These are phyloP conservation scores for Paramarasmius palmivorus DNA, from an alignment of 1,284 basidiomycete species.

Conservation along the genomic window DNA sequence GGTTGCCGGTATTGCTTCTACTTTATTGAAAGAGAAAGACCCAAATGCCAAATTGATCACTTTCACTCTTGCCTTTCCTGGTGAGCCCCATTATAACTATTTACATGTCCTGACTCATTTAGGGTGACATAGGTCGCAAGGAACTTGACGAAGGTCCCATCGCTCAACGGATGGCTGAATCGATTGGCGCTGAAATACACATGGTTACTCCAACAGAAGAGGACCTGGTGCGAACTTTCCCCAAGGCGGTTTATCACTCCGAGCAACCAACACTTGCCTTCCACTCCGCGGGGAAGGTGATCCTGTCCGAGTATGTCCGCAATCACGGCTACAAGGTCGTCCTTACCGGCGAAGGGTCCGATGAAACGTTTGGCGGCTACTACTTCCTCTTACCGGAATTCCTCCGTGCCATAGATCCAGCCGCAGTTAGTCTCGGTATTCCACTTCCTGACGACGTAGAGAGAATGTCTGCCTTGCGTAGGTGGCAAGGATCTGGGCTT, in stretches of 20 bases:
- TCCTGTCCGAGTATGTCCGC: constrained; percentile 16
- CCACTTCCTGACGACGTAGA: constrained; percentile 10
- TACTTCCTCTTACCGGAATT: constrained; percentile 15
- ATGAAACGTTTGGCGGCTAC: constrained; percentile 21
- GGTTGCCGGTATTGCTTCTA: constrained; percentile 17
- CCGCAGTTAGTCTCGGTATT: constrained; percentile 9
- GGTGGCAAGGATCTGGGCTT: neutral
- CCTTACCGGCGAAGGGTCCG: constrained; percentile 20
- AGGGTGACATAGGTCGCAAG: neutral
- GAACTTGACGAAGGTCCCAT: constrained; percentile 13
- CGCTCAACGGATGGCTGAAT: constrained; percentile 17
- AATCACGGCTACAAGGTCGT: constrained; percentile 20
- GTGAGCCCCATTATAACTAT: too few relatives aligned
- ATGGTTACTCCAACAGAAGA: constrained; percentile 14
- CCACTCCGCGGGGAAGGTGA: constrained; percentile 16
- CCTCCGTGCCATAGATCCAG: constrained; percentile 16
- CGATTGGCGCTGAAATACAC: constrained; percentile 16
- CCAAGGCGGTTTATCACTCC: constrained; percentile 15
- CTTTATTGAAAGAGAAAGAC: constrained; percentile 13
- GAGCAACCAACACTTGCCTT: constrained; percentile 14
- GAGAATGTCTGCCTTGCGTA: constrained; percentile 8
- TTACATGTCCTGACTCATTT: too few relatives aligned
- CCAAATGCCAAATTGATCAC: constrained; percentile 8
- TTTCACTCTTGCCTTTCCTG: constrained; percentile 14
- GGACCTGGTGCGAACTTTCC: constrained; percentile 17